Conservation (phyloP, 495 filamentous ascomycete genomes). For the Penicillium nucicola region DNA sequence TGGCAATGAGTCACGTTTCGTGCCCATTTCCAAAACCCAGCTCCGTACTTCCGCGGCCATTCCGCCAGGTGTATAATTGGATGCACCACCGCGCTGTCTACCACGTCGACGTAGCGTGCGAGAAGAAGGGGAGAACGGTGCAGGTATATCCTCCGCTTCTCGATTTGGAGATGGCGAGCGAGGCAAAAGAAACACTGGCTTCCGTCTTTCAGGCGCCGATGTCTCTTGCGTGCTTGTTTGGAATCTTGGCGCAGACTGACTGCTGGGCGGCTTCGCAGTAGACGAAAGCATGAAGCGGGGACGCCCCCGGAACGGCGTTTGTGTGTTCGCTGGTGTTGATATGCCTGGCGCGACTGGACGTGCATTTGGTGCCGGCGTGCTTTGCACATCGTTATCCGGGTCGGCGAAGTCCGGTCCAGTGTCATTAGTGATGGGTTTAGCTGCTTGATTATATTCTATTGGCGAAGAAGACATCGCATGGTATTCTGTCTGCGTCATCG, state of each 20-base stretch:
- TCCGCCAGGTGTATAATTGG: conserved; percentile 34
- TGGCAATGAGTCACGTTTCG: conserved; percentile 29
- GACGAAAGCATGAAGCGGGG: conserved; percentile 30
- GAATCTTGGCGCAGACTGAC: conserved; percentile 10
- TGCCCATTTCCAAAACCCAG: conserved; percentile 43
- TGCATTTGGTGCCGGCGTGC: conserved; percentile 5
- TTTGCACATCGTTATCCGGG: conserved; percentile 1
- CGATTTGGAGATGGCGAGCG: conserved; percentile 35
- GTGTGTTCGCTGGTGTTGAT: conserved; percentile 18
- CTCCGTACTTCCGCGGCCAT: conserved; percentile 43
- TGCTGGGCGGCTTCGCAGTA: conserved; percentile 17
- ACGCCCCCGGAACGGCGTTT: conserved; percentile 22
- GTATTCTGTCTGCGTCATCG: background rate
- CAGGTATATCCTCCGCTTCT: conserved; percentile 25
- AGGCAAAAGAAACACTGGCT: conserved; percentile 38
- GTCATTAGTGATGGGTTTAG: background rate
- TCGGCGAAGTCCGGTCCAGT: background rate
- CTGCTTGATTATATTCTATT: background rate
- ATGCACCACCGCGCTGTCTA: conserved; percentile 15
- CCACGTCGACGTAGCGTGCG: conserved; percentile 33
- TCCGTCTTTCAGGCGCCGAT: conserved; percentile 24
- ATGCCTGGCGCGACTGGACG: conserved; percentile 2
- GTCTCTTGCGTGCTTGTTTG: conserved; percentile 9
- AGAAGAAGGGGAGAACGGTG: conserved; percentile 42
- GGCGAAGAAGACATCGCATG: conserved; percentile 20